These are phyloP conservation scores for Amanita exitialis DNA, from an alignment of 768 basidiomycete species.

Conservation along the genomic window DNA sequence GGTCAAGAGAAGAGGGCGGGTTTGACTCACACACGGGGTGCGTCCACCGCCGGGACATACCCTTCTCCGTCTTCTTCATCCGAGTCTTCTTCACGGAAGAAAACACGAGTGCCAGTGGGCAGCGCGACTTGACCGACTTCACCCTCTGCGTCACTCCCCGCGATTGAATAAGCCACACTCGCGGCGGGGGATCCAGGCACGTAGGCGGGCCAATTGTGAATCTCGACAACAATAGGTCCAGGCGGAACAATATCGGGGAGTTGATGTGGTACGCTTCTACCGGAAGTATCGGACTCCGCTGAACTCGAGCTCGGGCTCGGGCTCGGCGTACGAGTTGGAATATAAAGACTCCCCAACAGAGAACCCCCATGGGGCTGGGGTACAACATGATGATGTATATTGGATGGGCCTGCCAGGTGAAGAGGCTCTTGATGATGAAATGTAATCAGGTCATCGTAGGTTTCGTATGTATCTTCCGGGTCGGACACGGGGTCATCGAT, in stretches of 20 bases:
- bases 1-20: neutral
- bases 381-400: too few species aligned
- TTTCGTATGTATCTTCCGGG: too few species aligned
- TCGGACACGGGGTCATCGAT: too few species aligned
- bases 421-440: too few species aligned
- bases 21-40: neutral
- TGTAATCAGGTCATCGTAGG: too few species aligned
- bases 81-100: neutral
- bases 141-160: neutral
- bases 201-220: too few species aligned
- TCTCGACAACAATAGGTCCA: neutral
- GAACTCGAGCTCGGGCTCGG: neutral
- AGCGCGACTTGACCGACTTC: neutral
- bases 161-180: neutral
- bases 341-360: too few species aligned
- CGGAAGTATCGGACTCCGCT: neutral
- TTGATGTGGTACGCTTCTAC: neutral
- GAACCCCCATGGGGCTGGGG: too few species aligned
- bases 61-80: neutral
- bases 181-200: too few species aligned
- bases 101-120: neutral
- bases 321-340: neutral
- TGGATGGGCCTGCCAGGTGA: too few species aligned
- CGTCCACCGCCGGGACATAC: neutral
- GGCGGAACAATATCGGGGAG: too few species aligned